These are phyloP conservation scores for Furcasterigmium furcatum DNA, from an alignment of 2,329 filamentous ascomycete species.

Conservation along the genomic window DNA sequence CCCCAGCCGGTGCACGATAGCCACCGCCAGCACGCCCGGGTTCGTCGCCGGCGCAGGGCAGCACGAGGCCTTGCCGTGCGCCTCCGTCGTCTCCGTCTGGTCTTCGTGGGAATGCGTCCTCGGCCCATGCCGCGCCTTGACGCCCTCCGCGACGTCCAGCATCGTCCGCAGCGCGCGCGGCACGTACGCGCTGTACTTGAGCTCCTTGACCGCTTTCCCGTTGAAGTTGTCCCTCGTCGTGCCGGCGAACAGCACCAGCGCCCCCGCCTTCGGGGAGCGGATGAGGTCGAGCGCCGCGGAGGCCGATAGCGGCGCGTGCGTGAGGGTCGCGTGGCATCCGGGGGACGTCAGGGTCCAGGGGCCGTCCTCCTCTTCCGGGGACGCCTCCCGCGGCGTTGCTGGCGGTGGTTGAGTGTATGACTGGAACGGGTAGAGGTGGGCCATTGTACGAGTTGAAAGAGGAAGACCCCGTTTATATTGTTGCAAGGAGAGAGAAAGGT, in stretches of 20 bases:
- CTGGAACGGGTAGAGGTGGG: no score
- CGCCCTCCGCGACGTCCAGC: constrained; percentile 52
- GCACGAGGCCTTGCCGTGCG: background rate
- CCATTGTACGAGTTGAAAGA: no score
- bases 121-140: background rate
- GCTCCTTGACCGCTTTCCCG: constrained; percentile 66
- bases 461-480: no score
- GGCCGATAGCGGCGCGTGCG: constrained; percentile 56
- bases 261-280: constrained; percentile 69
- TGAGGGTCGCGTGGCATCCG: constrained; percentile 60
- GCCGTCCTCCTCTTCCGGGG: no score
- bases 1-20: constrained; percentile 81
- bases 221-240: constrained; percentile 76
- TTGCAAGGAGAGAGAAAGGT: no score
- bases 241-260: constrained; percentile 74
- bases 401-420: no score
- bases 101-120: no score
- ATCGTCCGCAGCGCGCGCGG: constrained; percentile 69
- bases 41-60: constrained; percentile 27
- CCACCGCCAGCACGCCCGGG: constrained; percentile 68
- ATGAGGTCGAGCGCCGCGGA: constrained; percentile 61
- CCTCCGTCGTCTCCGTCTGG: background rate
- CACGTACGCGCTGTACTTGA: constrained; percentile 73
- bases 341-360: constrained; percentile 7
- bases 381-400: no score